A percentile compares a stretch with the other conserved stretches of the same genome.
Conservation (phyloP, 2,329 filamentous ascomycete genomes). For the Sporothrix pallida region DNA sequence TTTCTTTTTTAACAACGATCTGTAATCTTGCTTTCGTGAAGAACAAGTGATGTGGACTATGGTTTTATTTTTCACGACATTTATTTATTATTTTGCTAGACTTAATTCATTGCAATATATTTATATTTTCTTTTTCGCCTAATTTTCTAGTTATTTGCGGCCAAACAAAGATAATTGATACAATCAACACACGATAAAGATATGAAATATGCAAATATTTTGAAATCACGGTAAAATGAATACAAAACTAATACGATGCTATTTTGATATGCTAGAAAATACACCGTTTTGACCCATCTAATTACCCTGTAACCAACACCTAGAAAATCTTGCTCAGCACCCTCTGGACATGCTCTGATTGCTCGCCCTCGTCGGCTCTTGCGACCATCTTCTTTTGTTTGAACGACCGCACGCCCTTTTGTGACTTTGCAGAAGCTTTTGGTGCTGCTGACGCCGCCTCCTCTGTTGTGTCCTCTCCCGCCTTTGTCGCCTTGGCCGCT, state of each 20-base stretch:
- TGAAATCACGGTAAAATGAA: no score
- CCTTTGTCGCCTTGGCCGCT: conserved; percentile 51
- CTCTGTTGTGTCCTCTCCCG: conserved; percentile 38
- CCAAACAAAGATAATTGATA: no score
- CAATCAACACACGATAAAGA: no score
- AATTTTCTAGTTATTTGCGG: no score
- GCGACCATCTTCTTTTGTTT: conserved; percentile 67
- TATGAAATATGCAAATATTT: no score
- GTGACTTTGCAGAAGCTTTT: conserved; percentile 31
- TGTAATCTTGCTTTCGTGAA: background rate
- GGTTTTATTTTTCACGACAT: background rate
- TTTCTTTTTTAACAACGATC: background rate
- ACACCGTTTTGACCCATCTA: background rate
- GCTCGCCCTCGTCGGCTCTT: conserved; percentile 54
- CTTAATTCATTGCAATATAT: no score
- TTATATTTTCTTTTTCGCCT: no score
- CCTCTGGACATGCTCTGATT: conserved; percentile 63
- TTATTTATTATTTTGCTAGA: background rate
- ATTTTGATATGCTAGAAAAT: background rate
- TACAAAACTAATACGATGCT: background rate
- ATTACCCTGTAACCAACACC: conserved; percentile 5
- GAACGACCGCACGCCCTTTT: conserved; percentile 57
- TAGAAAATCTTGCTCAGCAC: conserved; percentile 71
- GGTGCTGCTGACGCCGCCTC: conserved; percentile 35
- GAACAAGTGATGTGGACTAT: background rate